Evolutionary conservation across 192 early-diverging fungal species (phyloP), one percentile per base, ranked within the genome.

Genomic region (Nowakowskiella sp.): DNA sequence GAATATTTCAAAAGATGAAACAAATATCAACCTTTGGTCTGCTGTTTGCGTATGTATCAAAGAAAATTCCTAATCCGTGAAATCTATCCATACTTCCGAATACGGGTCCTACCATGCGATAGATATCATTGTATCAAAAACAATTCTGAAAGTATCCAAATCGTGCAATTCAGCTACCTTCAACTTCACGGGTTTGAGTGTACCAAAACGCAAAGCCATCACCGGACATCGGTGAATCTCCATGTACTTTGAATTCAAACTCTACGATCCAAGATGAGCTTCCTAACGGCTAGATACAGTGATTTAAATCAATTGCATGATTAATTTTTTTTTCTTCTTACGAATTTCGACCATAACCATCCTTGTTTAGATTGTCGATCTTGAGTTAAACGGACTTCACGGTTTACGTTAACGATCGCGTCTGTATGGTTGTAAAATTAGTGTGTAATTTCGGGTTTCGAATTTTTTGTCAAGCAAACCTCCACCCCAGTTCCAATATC

Each of bases 201-300:
- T 86, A 81, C 89, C 91, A 99, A 51, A 99, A 81, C 16, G 92
- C 96, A 67, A 99, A 88, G 4, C 96, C 96, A 60, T 99, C 96
- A 25, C 96, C 96, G 58, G 73, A 89, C 47, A 99, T 69, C 10
- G 79, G 67, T 46, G 82, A 76, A 47, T 77, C 69, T 47, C 91
- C 87, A 43, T 77, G 73, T 6, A 99, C 82, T 50, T 84, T 83
- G 72, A 96, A 94, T 65, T 94, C 87, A 66, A 99, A 89, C 60
- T 97, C 94, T 8, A 95, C 62, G 62, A 88, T 72, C 84, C 86
- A 93, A 30, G 80, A 74, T n/a, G 53, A 53, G 51, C 72, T 49
- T 0, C 77, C 79, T 26, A 91, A 57, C n/a, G 83, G 81, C 79
- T 86, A 58, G 62, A 30, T 31, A 7, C 36, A n/a, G n/a, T n/a